These are phyloP conservation scores for Aegilops tauschii DNA, from an alignment of 176 grass and related monocot species.

Conservation along the genomic window DNA sequence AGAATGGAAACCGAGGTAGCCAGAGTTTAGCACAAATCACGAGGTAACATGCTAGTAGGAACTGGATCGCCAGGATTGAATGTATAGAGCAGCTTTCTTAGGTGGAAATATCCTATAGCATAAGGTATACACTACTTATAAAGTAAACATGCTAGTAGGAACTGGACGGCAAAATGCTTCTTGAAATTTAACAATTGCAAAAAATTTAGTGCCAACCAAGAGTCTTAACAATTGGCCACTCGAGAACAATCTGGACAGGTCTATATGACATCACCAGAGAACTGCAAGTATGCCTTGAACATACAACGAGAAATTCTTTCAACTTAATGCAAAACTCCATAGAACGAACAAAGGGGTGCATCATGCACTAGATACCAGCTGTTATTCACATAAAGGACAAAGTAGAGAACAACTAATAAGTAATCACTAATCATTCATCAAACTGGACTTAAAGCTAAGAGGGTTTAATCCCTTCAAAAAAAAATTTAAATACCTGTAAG, in stretches of 20 bases:
- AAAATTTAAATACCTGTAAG: slow-evolving; percentile 45
- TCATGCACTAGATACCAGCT: neutral
- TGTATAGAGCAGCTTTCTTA: neutral
- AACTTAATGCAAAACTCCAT: neutral
- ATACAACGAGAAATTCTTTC: neutral
- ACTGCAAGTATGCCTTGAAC: neutral
- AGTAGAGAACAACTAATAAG: neutral
- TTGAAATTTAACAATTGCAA: neutral
- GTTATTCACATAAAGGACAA: slow-evolving; percentile 1
- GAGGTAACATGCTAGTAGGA: slow-evolving; percentile 10
- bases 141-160: neutral
- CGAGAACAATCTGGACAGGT: neutral
- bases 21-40: neutral
- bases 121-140: neutral
- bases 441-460: neutral
- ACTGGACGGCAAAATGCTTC: neutral
- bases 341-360: neutral
- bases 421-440: neutral
- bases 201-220: neutral
- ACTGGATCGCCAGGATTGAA: neutral
- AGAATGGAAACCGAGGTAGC: neutral
- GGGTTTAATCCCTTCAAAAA: neutral
- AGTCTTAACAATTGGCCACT: neutral
- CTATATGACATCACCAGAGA: neutral
- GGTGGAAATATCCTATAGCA: neutral